Base-by-base conservation (phyloP, 2,329 filamentous ascomycete species). In the Rhinocladiella mackenziei region DNA sequence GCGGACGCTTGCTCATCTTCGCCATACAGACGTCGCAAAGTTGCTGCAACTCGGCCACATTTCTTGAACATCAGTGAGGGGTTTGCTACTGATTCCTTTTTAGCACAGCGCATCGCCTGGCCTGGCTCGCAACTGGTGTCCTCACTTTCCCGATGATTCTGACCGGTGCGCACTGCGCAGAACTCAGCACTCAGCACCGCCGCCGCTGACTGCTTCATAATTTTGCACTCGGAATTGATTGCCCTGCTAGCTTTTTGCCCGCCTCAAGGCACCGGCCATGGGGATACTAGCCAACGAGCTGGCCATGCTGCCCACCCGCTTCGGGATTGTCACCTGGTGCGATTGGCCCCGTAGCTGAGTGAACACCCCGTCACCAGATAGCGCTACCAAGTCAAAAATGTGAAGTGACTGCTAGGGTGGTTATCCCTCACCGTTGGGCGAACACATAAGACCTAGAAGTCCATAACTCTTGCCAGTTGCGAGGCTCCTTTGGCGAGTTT, bases 1-100 rank as follows among this genome's bases (percentile, higher is more conserved):
- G 46, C 46, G 45, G 46, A 49, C 41, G 46, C 46, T 45, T 43
- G 43, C 33, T 45, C 43, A 38, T 48, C 49, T 45, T 48, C 45
- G 22, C 49, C 49, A 48, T 48, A 43, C 40, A 42, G 41, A 46
- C 41, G 25, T 44, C 44, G 36, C 44, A 23, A 41, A 48, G 15
- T 20, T 38, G 28, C 19, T 41, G 44, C 42, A 39, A 40, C 28
- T 28, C 40, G 41, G 40, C 44, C 37, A 35, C 40, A 37, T 33
- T 35, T 39, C 34, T 31, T 28, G 28, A 28, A 14, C 22, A 36
- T 18, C 30, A 34, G 31, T 48, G 48, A 51, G 48, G 49, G 49
- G 49, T 51, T 45, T 45, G 32, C n/a, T 35, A 39, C 33, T 37
- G 22, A 42, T 39, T 43, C 31, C 40, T 43, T 48, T 39, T 42